Evolutionary conservation across 768 basidiomycete species (phyloP), one percentile per base, ranked within the genome.

Genomic region (Tricholoma terreum): DNA sequence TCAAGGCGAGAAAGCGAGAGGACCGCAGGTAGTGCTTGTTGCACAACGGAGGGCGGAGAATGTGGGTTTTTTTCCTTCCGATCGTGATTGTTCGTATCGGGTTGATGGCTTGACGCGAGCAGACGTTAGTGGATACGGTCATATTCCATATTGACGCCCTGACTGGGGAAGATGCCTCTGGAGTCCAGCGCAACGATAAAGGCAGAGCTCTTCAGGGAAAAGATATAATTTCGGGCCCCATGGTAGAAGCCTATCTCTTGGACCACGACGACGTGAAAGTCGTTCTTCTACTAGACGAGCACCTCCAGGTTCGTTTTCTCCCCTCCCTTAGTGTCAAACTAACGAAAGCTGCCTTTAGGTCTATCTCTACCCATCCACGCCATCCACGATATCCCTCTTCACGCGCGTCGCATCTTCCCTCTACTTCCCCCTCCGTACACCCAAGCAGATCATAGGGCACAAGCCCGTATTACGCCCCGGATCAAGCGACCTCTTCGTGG

Each of bases 111-210:
- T 2, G 24, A 27, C 24, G 6, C 24, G 5, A 24, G 24, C 57
- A 90, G 87, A 69, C 77, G 7, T 74, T 85, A 42, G 78, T 84
- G 7, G 87, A 89, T 58, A 91, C 89, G 0, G 87, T 90, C 1
- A 53, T 89, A 10, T 92, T 89, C 75, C 87, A 90, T 52, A 72
- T 94, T 31, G 80, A 92, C 60, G 86, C 89, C 1, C 63, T 90
- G n/a, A 92, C 87, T 0, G 91, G 91, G n/a, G 77, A 79, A n/a
- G 84, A 89, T 53, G 69, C 57, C 31, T 50, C 61, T 34, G 52
- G 30, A 4, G 27, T 19, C 17, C 31, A 27, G 27, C 11, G 34
- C 6, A 36, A 42, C 7, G 55, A 57, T 11, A 61, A 71, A 50
- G 71, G 66, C 2, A 76, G 68, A 34, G 61, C 77, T 4, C 67